Evolutionary conservation across 768 basidiomycete species (phyloP), one percentile per base, ranked within the genome.

Genomic region (Termitomyces heimii): DNA sequence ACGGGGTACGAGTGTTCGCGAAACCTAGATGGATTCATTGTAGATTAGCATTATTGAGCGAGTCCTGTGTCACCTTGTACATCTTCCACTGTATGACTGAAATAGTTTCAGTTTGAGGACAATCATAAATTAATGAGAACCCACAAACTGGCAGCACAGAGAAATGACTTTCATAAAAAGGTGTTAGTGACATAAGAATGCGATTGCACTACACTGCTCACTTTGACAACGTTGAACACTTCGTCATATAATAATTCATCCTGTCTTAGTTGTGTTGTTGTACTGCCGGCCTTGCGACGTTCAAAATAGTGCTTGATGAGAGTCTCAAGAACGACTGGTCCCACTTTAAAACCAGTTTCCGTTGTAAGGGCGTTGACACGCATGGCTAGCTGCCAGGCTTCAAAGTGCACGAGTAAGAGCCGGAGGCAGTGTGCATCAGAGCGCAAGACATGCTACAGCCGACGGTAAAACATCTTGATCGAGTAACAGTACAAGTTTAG

Each of bases 231-330:
- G 54, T 77, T 85, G 66, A 92, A 92, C 2, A 80, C 87, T 65
- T 90, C 83, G 59, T 94, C 88, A 64, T 92, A 94, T 56, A 94
- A 70, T 28, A 94, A 71, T 66, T 94, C 89, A 52, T 92, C 85
- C 64, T 85, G 79, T 63, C 82, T 76, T 55, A 90, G 72, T 37
- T 75, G 73, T 14, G 79, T 80, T 45, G 71, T 72, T 3, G 77
- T 73, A 48, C 69, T 70, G 20, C 75, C 70, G 39, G 72, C 74
- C 70, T 75, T 82, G 48, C 83, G 68, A 14, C 84, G 80, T 44
- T 88, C 85, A 48, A 94, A 82, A 69, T 92, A 95, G 67, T 94
- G 92, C 68, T 88, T 89, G 65, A 93, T 77, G n/a, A 93, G 77
- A 0, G 88, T 91, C 62, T 86, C 88, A 22, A 92, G 66, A 34